phyloP scores from a whole-genome alignment of 2,329 filamentous ascomycete species.

The Diaporthe aspalathi region DNA sequence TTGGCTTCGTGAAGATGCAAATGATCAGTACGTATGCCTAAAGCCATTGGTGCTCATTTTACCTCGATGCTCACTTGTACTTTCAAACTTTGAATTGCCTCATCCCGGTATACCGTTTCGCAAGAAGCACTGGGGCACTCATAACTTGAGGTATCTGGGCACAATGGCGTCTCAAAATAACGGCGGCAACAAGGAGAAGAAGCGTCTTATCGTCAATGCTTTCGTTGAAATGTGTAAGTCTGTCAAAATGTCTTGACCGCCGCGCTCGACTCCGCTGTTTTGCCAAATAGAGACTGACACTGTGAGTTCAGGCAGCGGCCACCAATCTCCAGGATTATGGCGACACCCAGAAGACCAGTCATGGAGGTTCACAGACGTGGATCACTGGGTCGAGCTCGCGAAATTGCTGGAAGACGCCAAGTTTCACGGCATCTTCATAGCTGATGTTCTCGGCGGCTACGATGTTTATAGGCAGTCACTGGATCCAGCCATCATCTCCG shows the following conservation, averaged over 20 bases:
- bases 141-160: too few relatives aligned
- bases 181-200: slow-evolving; percentile 21
- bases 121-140: neutral
- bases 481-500: slow-evolving; percentile 68
- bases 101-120: neutral
- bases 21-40: neutral
- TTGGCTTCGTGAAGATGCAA: neutral
- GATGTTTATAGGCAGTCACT: slow-evolving; percentile 75
- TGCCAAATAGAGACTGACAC: neutral
- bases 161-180: slow-evolving; percentile 31
- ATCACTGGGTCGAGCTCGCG: slow-evolving; percentile 71
- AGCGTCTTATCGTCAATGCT: slow-evolving; percentile 40
- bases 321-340: slow-evolving; percentile 63
- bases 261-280: neutral
- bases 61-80: neutral
- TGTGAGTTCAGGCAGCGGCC: slow-evolving; percentile 50
- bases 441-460: slow-evolving; percentile 73
- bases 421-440: slow-evolving; percentile 75
- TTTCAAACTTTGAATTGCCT: neutral
- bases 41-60: neutral
- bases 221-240: slow-evolving; percentile 42
- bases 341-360: slow-evolving; percentile 73
- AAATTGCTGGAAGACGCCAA: slow-evolving; percentile 70
- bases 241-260: neutral
- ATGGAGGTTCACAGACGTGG: slow-evolving; percentile 68